Percentiles rank a stretch among this genome's conserved stretches.
These are phyloP conservation scores for Penstemon davidsonii DNA, from an alignment of 257 asterid species.

Conservation along the genomic window DNA sequence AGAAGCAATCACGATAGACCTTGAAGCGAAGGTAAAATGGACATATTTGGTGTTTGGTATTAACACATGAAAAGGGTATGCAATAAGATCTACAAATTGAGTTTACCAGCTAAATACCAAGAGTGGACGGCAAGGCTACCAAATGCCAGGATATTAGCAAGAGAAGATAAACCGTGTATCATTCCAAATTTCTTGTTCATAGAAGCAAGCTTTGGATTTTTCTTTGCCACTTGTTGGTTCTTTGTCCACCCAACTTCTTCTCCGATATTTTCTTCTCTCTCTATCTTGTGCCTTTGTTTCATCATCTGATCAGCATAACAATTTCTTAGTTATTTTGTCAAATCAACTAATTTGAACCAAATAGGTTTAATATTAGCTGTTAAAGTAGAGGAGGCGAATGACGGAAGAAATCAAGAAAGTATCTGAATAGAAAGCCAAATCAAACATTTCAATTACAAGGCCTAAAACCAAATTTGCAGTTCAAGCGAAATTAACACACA, in stretches of 20 bases:
- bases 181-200: conserved; percentile 99
- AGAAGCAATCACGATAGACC: conserved; percentile 1
- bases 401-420: too few species aligned
- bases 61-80: conserved; percentile 19
- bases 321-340: too few species aligned
- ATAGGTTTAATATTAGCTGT: too few species aligned
- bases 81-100: conserved; percentile 49
- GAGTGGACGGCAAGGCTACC: conserved; percentile 96
- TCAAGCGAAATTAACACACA: too few species aligned
- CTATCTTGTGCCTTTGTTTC: conserved; percentile 94
- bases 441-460: too few species aligned
- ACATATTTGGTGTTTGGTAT: conserved; percentile 22
- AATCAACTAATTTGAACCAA: too few species aligned
- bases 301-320: conserved; percentile 65
- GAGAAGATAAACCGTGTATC: conserved; percentile 97
- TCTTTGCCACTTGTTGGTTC: conserved; percentile 83
- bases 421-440: too few species aligned
- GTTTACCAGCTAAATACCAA: conserved; percentile 89
- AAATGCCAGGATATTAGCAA: conserved; percentile 80
- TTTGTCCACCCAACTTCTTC: conserved; percentile 97
- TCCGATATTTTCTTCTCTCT: conserved; percentile 82
- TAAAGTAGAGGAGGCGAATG: too few species aligned
- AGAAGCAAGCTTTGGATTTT: conserved; percentile 78
- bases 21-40: conserved; percentile 13
- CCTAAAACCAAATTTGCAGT: too few species aligned